A percentile compares a stretch with the other conserved stretches of the same genome.
phyloP scores from a whole-genome alignment of 805 yeast species.

The Teunomyces lycoperdinae region DNA sequence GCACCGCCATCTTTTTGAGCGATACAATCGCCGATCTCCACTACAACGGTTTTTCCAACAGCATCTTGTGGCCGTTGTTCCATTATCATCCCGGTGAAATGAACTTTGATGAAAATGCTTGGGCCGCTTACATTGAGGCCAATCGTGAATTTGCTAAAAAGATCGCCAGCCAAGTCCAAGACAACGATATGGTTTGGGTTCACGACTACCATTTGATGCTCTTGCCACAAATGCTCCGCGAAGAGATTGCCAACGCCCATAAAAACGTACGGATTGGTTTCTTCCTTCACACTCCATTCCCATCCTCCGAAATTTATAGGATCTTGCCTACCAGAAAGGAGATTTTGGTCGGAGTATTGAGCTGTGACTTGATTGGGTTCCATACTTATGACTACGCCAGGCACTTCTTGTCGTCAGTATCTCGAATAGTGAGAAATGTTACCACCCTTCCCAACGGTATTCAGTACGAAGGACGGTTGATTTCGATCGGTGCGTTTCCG shows the following conservation, averaged over 20 bases:
- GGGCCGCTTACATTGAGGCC: slow-evolving; percentile 97
- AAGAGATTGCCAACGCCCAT: slow-evolving; percentile 47
- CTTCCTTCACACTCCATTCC: slow-evolving; percentile 97
- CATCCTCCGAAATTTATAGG: slow-evolving; percentile 93
- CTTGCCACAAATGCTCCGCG: slow-evolving; percentile 82
- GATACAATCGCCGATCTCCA: slow-evolving; percentile 94
- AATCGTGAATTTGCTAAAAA: slow-evolving; percentile 76
- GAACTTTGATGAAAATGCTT: slow-evolving; percentile 94
- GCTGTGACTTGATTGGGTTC: slow-evolving; percentile 94
- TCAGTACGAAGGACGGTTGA: slow-evolving; percentile 68
- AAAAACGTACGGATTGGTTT: slow-evolving; percentile 79
- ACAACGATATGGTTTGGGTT: slow-evolving; percentile 92
- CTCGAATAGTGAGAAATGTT: slow-evolving; percentile 69
- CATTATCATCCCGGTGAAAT: slow-evolving; percentile 99
- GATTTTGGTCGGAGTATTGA: slow-evolving; percentile 83
- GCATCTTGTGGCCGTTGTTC: slow-evolving; percentile 95
- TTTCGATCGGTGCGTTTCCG: slow-evolving; percentile 95
- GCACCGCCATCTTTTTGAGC: slow-evolving; percentile 83
- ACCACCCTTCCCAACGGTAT: slow-evolving; percentile 91
- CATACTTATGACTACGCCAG: slow-evolving; percentile 99
- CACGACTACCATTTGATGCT: slow-evolving; percentile 98
- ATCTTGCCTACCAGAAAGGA: slow-evolving; percentile 94
- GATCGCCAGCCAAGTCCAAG: slow-evolving; percentile 66
- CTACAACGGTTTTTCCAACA: slow-evolving; percentile 93
- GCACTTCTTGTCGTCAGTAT: slow-evolving; percentile 88